Base-by-base conservation (phyloP, 2,329 filamentous ascomycete species). In the Alternaria alternata region DNA sequence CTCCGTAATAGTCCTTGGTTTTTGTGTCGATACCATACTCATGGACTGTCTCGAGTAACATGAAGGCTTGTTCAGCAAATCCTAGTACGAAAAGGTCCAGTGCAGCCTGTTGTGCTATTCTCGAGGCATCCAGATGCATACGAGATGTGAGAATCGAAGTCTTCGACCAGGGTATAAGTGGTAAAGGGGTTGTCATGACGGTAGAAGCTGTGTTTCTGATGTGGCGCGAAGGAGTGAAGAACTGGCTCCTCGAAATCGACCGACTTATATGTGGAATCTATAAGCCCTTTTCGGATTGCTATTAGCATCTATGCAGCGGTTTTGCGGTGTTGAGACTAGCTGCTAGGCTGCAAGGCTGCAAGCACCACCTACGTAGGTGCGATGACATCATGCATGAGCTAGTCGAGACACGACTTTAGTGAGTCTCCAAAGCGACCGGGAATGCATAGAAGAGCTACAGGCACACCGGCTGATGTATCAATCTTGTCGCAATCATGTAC, bases 1-100 rank as follows among this genome's bases (percentile, higher is more conserved):
- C 11, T 9, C 43, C 18, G 22, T 42, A 42, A 42, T 24, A 24
- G 4, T 43, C 41, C 22, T 43, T 16, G 41, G 41, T 43, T 26
- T n/a, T 12, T 3, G 24, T 34, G 5, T 55, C 44, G 8, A 63
- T 12, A 5, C 54, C 53, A 26, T 57, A 32, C 16, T 24, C 18
- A 24, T 34, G 30, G 30, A 48, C 30, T n/a, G 43, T 28, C 14
- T 54, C 34, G 39, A 54, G 51, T 34, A 57, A 30, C 2, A 14
- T 26, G 20, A 57, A 57, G 30, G 53, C 57, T 39, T 54, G 34
- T 5, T 51, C 20, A 14, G 22, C 12, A 14, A 30, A 61, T 7
- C 54, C 54, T 8, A 58, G 38, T 11, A 46, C 41, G 7, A 55
- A 61, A 6, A 58, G 24, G 18, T 55, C 46, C 16, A 61, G 54